Percentiles rank a stretch among this genome's conserved stretches.
Conservation (phyloP, 179 eudicot genomes). For the Beta corolliflora region DNA sequence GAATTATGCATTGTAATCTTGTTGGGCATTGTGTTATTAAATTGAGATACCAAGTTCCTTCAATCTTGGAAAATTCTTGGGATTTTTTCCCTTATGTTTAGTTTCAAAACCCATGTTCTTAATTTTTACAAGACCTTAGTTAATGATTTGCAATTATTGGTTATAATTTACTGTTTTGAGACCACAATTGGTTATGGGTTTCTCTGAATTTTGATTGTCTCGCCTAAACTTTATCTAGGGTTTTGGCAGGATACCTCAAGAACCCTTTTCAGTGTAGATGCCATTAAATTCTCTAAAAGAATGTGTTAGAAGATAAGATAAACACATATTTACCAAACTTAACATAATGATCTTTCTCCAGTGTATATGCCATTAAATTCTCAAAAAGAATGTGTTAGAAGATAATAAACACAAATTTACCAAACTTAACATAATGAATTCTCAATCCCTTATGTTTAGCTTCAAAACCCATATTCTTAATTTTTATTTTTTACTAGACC, state of each 20-base stretch:
- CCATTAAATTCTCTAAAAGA: constrained; percentile 28
- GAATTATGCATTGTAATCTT: constrained; percentile 17
- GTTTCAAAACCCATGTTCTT: constrained; percentile 44
- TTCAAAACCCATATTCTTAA: constrained; percentile 41
- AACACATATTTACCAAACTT: too few relatives aligned
- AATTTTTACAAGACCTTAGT: background rate
- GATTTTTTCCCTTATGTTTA: constrained; percentile 12
- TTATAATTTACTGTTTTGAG: constrained; percentile 34
- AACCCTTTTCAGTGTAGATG: constrained; percentile 23
- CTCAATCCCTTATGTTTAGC: constrained; percentile 11
- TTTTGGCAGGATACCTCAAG: constrained; percentile 18
- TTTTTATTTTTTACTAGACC: constrained; percentile 2
- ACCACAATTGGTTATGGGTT: constrained; percentile 28
- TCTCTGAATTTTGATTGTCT: constrained; percentile 27
- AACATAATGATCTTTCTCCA: background rate
- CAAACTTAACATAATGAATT: too few relatives aligned
- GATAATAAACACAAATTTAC: too few relatives aligned
- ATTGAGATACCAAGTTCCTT: constrained; percentile 25
- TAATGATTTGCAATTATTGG: constrained; percentile 26
- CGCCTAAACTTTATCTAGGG: constrained; percentile 23
- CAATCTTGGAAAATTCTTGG: constrained; percentile 30
- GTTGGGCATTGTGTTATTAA: constrained; percentile 6
- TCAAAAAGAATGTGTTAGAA: constrained; percentile 25
- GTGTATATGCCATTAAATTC: constrained; percentile 25
- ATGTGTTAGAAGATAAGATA: constrained; percentile 2